Base-by-base conservation (phyloP, 2,329 filamentous ascomycete species). In the Achaetomium macrosporum region DNA sequence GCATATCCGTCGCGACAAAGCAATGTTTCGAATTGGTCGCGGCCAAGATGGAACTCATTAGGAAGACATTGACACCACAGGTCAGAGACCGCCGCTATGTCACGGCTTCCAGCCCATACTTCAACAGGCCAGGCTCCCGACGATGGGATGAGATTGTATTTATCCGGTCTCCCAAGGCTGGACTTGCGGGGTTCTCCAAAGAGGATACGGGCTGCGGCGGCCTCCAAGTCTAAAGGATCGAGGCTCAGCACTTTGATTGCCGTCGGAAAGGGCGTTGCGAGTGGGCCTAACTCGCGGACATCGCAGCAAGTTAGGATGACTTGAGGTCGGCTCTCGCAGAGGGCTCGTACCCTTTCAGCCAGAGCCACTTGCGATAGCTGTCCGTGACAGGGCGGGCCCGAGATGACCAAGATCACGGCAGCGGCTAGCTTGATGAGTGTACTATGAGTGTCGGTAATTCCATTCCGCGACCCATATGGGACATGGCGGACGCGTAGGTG, bases 401-500 rank as follows among this genome's bases (percentile, higher is more conserved):
- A 77, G 39, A 83, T 73, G 52, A 88, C 77, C 53, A 87, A 80
- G 15, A 88, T 67, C 35, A 87, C 71, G 1, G 75, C 75, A 43
- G 76, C 76, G 4, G 83, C 82, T 51, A 78, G 72, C 53, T 74
- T 76, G 49, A 88, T 76, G 61, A 87, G 86, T 47, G 76, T 76
- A 44, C 77, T 69, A 66, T 90, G 83, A 42, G 79, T 76, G 19
- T 76, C 73, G 2, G 82, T 86, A 65, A 88, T 81, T 40, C 85
- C 84, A 53, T 74, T 68, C 48, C 76, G 74, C 43, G 81, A 78
- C 5, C 82, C 80, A 63, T 88, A 91, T 6, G 87, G 85, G 40
- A 89, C 80, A 64, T 90, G 87, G 17, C 84, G 80, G 56, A 90
- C 74, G 66, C 75, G 76, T 2, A 76, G 70, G 63, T 87, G 83